A percentile compares a stretch with the other conserved stretches of the same genome.
These are phyloP conservation scores for Fusarium cicatricum DNA, from an alignment of 2,329 filamentous ascomycete genomes.

Conservation along the genomic window DNA sequence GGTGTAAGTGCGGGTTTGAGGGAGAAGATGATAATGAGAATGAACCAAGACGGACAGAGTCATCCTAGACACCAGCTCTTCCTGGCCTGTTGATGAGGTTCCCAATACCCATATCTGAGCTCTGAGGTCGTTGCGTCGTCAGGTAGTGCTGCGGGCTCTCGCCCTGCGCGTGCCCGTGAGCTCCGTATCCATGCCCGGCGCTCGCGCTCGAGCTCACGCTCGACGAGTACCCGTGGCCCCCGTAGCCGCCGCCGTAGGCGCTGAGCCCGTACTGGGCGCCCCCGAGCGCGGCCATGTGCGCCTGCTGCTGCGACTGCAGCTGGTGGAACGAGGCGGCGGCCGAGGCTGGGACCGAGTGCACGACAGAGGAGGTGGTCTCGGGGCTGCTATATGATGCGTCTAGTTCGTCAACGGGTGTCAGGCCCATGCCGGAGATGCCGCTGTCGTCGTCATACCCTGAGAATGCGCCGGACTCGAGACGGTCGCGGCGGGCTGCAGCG, in stretches of 20 bases:
- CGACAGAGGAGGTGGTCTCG: slow-evolving; percentile 56
- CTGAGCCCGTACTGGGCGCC: slow-evolving; percentile 11
- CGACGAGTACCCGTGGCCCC: slow-evolving; percentile 59
- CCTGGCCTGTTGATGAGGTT: slow-evolving; percentile 64
- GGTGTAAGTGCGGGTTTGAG: neutral
- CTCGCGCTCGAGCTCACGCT: slow-evolving; percentile 60
- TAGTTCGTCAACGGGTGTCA: slow-evolving; percentile 67
- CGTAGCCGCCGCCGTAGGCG: slow-evolving; percentile 37
- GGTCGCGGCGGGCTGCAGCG: slow-evolving; percentile 71
- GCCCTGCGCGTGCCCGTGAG: slow-evolving; percentile 47
- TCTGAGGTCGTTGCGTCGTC: slow-evolving; percentile 58
- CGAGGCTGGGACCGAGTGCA: slow-evolving; percentile 50
- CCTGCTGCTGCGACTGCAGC: slow-evolving; percentile 35
- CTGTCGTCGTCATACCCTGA: slow-evolving; percentile 73
- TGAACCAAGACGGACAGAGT: neutral
- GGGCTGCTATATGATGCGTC: slow-evolving; percentile 66
- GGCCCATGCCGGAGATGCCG: slow-evolving; percentile 69
- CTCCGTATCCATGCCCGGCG: slow-evolving; percentile 48
- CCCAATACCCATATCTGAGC: slow-evolving; percentile 69
- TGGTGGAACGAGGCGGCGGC: slow-evolving; percentile 47
- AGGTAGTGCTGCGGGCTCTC: slow-evolving; percentile 56
- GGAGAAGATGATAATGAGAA: neutral
- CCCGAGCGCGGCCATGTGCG: neutral
- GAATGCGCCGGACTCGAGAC: slow-evolving; percentile 56
- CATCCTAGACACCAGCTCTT: slow-evolving; percentile 36